A percentile compares a stretch with the other conserved stretches of the same genome.
These are phyloP conservation scores for Ophiostoma australiae DNA, from an alignment of 2,329 filamentous ascomycete species.

Conservation along the genomic window DNA sequence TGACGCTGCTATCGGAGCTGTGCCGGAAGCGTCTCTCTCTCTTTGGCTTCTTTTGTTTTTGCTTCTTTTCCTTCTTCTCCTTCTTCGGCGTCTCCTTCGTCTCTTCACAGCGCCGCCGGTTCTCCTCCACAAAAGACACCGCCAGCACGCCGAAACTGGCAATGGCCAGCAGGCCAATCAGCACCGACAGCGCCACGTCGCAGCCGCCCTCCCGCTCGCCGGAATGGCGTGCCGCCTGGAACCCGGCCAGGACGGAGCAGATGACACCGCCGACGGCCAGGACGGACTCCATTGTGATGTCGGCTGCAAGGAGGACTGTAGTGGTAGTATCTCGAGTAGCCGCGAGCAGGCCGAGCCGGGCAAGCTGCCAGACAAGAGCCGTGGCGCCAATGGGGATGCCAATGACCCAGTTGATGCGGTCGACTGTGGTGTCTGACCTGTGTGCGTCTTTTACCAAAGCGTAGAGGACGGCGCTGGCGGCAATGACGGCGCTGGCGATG, in stretches of 20 bases:
- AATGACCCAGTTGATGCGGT: slow-evolving; percentile 8
- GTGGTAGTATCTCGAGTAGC: not conserved
- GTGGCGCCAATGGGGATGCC: not conserved
- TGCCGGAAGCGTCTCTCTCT: not conserved
- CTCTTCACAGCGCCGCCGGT: not conserved
- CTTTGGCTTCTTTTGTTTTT: not conserved
- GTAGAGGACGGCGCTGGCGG: not conserved
- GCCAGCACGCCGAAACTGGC: not conserved
- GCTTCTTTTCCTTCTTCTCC: not conserved
- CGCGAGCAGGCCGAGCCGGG: not conserved
- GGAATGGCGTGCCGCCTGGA: not conserved
- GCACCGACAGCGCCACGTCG: not conserved
- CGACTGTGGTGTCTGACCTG: not conserved
- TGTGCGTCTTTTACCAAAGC: not conserved
- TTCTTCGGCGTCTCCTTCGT: not conserved
- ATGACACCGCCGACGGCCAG: slow-evolving; percentile 4
- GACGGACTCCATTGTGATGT: not conserved
- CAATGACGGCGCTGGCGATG: not conserved
- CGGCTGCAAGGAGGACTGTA: not conserved
- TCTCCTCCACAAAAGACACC: not conserved
- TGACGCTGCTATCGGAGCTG: not conserved
- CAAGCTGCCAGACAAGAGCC: not conserved
- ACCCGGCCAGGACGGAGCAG: not conserved
- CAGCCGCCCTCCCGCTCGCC: not conserved
- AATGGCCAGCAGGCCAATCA: not conserved